Conservation (phyloP, 2,329 filamentous ascomycete genomes). For the Cyclaneusma minus region DNA sequence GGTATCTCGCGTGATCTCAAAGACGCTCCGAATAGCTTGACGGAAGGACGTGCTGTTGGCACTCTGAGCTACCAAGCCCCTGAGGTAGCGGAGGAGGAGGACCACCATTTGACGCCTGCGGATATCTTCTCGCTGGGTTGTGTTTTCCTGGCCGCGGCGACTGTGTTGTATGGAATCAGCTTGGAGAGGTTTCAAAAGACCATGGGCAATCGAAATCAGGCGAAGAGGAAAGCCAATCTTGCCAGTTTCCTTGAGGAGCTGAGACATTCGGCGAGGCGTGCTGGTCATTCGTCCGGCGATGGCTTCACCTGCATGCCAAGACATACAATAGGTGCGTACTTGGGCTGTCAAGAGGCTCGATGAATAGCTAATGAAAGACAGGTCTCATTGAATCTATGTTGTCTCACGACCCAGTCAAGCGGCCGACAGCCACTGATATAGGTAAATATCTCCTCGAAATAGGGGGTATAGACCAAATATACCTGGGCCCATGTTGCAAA, state of each 20-base stretch:
- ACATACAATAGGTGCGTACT: slow-evolving; percentile 24
- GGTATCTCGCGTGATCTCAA: slow-evolving; percentile 31
- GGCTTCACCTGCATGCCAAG: slow-evolving; percentile 14
- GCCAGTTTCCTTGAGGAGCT: slow-evolving; percentile 7
- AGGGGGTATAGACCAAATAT: slow-evolving; percentile 30
- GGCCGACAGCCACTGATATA: slow-evolving; percentile 33
- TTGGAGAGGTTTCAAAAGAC: slow-evolving; percentile 24
- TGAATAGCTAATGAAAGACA: too few species aligned
- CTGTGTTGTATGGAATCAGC: slow-evolving; percentile 25
- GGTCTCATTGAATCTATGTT: slow-evolving; percentile 36
- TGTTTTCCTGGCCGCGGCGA: slow-evolving; percentile 28
- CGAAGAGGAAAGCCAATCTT: slow-evolving; percentile 18
- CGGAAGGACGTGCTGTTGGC: slow-evolving; percentile 21
- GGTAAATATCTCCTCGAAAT: slow-evolving; percentile 29
- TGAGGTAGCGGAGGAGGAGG: slow-evolving; percentile 22
- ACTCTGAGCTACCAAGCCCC: slow-evolving; percentile 30
- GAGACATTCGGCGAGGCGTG: slow-evolving; percentile 4
- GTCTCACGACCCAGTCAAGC: slow-evolving; percentile 28
- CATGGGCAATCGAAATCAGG: slow-evolving; percentile 16
- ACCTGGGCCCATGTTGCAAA: slow-evolving; percentile 28
- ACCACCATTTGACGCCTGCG: slow-evolving; percentile 29
- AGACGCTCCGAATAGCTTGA: slow-evolving; percentile 28
- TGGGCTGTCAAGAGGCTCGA: too few species aligned
- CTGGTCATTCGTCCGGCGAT: slow-evolving; percentile 7
- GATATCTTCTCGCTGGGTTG: slow-evolving; percentile 33